Conservation (phyloP, 192 early-diverging fungal genomes). For the Linnemannia schmuckeri region DNA sequence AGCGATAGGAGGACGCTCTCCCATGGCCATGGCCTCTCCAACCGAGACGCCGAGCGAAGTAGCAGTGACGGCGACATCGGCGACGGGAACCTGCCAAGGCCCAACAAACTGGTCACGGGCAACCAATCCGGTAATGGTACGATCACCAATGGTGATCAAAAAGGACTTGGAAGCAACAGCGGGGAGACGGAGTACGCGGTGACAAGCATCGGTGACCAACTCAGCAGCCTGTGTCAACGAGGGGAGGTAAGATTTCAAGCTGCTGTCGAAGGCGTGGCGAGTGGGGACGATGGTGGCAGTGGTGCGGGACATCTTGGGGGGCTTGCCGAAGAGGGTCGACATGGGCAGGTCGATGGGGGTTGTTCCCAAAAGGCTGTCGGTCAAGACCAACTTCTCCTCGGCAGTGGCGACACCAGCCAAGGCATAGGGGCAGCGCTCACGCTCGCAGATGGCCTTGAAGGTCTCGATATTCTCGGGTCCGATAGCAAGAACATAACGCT, state of each 20-base stretch:
- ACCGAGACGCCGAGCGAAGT: constrained; percentile 79
- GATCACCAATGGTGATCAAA: constrained; percentile 98
- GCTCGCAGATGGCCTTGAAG: constrained; percentile 83
- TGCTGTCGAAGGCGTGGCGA: constrained; percentile 70
- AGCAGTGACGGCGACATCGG: constrained; percentile 95
- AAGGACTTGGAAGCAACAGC: constrained; percentile 94
- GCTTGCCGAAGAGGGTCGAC: constrained; percentile 96
- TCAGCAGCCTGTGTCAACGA: constrained; percentile 37
- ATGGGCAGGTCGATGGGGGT: constrained; percentile 93
- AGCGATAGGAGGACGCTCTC: constrained; percentile 93
- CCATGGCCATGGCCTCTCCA: constrained; percentile 99
- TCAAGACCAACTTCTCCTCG: constrained; percentile 85
- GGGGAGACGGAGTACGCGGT: constrained; percentile 87
- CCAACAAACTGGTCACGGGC: constrained; percentile 98
- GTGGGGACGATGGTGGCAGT: constrained; percentile 68
- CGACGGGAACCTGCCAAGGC: constrained; percentile 98
- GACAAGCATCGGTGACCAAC: constrained; percentile 74
- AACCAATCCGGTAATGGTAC: constrained; percentile 94
- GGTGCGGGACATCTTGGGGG: constrained; percentile 93
- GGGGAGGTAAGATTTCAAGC: constrained; percentile 72
- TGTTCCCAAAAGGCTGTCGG: constrained; percentile 76
- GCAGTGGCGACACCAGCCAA: constrained; percentile 90
- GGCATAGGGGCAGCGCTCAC: constrained; percentile 94
- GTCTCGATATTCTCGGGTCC: constrained; percentile 69
- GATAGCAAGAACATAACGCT: constrained; percentile 98